Conservation (phyloP, 2,329 filamentous ascomycete species). For the Venturia effusa region DNA sequence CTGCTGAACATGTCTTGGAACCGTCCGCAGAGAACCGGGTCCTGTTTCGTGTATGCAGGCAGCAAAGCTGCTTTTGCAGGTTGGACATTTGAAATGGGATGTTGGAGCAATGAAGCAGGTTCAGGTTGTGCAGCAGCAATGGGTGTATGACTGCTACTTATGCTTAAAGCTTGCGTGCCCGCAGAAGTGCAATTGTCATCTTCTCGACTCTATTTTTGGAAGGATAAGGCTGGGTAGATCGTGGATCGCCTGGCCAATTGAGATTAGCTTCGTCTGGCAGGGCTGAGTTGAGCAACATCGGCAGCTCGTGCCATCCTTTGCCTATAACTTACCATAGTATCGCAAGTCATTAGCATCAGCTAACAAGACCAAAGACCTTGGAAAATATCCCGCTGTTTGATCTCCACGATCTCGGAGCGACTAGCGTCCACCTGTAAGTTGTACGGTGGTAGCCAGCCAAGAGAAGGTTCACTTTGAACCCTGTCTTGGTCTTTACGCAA, state of each 20-base stretch:
- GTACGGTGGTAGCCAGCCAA: too few relatives aligned
- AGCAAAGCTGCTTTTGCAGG: background rate
- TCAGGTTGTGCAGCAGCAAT: background rate
- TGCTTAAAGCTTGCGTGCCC: background rate
- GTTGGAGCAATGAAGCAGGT: too few relatives aligned
- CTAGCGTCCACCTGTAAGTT: too few relatives aligned
- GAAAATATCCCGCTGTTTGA: too few relatives aligned
- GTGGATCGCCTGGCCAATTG: too few relatives aligned
- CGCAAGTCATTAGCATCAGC: background rate
- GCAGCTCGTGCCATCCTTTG: background rate
- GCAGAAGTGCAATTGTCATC: background rate
- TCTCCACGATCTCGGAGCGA: too few relatives aligned
- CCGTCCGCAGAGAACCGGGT: background rate
- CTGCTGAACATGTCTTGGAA: constrained; percentile 4
- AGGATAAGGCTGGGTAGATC: background rate
- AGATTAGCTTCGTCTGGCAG: background rate
- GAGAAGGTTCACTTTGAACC: too few relatives aligned
- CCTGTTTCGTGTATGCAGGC: background rate
- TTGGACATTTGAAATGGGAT: background rate
- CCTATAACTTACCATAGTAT: background rate
- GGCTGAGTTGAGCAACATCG: background rate
- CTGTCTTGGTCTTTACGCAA: too few relatives aligned
- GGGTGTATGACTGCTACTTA: too few relatives aligned
- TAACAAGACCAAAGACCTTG: background rate
- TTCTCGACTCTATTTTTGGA: too few relatives aligned